These are phyloP conservation scores for Setaria italica DNA, from an alignment of 202 grass and related monocot species.

Conservation along the genomic window DNA sequence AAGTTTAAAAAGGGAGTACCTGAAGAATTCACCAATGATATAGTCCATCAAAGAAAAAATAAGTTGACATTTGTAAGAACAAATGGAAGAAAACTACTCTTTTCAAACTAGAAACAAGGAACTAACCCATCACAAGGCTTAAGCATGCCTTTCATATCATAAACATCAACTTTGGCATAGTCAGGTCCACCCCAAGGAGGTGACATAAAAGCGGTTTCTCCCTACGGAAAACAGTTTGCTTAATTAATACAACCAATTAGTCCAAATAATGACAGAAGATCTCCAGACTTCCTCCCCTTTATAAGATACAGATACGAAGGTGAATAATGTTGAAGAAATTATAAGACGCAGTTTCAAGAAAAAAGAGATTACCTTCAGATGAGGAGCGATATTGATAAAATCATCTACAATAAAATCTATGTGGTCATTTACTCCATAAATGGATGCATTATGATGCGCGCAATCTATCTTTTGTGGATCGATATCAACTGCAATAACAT, in stretches of 20 bases:
- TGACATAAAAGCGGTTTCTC: conserved; percentile 84
- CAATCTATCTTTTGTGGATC: conserved; percentile 87
- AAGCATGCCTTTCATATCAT: conserved; percentile 89
- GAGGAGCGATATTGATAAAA: conserved; percentile 63
- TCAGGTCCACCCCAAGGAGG: conserved; percentile 98
- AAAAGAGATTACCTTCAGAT: conserved; percentile 71
- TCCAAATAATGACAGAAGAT: conserved; percentile 28
- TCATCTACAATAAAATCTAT: conserved; percentile 92
- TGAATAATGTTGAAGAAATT: conserved; percentile 22
- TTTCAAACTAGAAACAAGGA: conserved; percentile 28
- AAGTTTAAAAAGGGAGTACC: conserved; percentile 82
- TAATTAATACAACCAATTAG: conserved; percentile 35
- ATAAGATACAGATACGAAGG: conserved; percentile 9
- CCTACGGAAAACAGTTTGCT: conserved; percentile 56
- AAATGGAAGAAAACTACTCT: conserved; percentile 26
- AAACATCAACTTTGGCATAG: conserved; percentile 79
- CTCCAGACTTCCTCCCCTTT: not conserved
- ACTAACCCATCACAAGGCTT: conserved; percentile 92
- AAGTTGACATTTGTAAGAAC: conserved; percentile 12
- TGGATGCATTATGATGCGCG: conserved; percentile 83
- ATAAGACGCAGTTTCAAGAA: conserved; percentile 38
- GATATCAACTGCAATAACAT: conserved; percentile 95
- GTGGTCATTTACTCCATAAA: conserved; percentile 76
- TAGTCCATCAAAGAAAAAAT: conserved; percentile 11
- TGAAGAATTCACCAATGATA: conserved; percentile 35